These are phyloP conservation scores for Fusarium chlamydosporum DNA, from an alignment of 2,329 filamentous ascomycete species.

Conservation along the genomic window DNA sequence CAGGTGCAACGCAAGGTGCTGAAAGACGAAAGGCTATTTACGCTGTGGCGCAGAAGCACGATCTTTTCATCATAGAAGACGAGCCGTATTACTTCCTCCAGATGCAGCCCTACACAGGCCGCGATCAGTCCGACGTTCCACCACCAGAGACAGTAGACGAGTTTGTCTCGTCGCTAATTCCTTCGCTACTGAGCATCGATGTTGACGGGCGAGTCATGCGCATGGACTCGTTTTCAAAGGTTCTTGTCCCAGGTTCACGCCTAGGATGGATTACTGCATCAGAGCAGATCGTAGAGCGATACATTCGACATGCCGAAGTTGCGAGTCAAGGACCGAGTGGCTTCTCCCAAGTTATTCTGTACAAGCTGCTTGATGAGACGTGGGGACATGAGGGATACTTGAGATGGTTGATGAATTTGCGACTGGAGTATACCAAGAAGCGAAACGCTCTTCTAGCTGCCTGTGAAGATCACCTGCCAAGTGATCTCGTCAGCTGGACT, in stretches of 20 bases:
- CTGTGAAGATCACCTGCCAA: constrained; percentile 82
- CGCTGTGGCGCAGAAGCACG: constrained; percentile 83
- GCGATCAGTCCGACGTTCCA: constrained; percentile 64
- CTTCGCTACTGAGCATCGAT: constrained; percentile 84
- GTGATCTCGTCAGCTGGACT: constrained; percentile 81
- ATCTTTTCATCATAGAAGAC: constrained; percentile 89
- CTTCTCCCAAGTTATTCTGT: constrained; percentile 85
- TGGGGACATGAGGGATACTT: constrained; percentile 96
- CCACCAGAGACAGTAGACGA: constrained; percentile 74
- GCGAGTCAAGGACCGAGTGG: constrained; percentile 89
- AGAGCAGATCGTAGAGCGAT: constrained; percentile 86
- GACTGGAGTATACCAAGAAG: constrained; percentile 83
- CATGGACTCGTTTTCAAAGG: constrained; percentile 94
- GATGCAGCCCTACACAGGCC: constrained; percentile 80
- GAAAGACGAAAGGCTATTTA: constrained; percentile 81
- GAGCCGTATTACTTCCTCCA: constrained; percentile 97
- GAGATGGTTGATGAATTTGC: constrained; percentile 87
- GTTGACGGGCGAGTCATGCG: constrained; percentile 89
- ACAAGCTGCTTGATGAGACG: constrained; percentile 90
- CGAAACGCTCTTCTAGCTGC: constrained; percentile 83
- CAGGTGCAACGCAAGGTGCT: constrained; percentile 82
- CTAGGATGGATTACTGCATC: constrained; percentile 92
- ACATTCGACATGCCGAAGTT: constrained; percentile 84
- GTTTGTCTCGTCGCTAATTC: constrained; percentile 74
- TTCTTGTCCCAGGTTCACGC: constrained; percentile 84